Base-by-base conservation (phyloP, 768 basidiomycete species). In the Kwoniella heveanensis region DNA sequence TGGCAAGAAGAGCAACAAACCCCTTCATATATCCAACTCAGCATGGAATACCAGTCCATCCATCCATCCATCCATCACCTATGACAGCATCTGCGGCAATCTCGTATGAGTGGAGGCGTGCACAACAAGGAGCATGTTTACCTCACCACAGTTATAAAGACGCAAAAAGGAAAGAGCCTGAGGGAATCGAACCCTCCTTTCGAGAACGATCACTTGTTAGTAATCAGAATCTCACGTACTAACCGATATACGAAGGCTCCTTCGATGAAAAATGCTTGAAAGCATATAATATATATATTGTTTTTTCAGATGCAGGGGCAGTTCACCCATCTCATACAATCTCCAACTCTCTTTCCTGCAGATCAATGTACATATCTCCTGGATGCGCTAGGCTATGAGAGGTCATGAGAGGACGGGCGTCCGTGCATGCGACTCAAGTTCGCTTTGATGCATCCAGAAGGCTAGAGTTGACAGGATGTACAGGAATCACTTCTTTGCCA, bases 201-300 rank as follows among this genome's bases (percentile, higher is more conserved):
- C 56, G 56, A 57, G 56, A 54, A 54, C 52, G 52, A 54, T 32
- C 26, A 44, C 39, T 44, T 44, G 19, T 44, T 30, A 54, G 52
- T 44, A 46, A 48, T 57, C 56, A 57, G 56, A 57, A 57, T 57
- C 56, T 57, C 56, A 57, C 37, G 56, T 57, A 57, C 56, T 57
- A 57, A 48, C 56, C 56, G 56, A 57, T 57, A 57, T 57, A 57
- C 56, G 56, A 57, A 48, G 56, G 46, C 22, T 32, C 54, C 54
- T n/a, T 54, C n/a, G 27, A n/a, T 37, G n/a, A n/a, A 54, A 13
- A n/a, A 6, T 32, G 32, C 32, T 32, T 13, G 32, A 32, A 6
- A 6, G 32, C 32, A 13, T 6, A 13, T 13, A 32, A 44, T 44
- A 44, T 44, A 17, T 44, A 44, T 17, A 44, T 10, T 10, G 39